A percentile compares a stretch with the other conserved stretches of the same genome.
These are phyloP conservation scores for Stipa capillata DNA, from an alignment of 176 grass and related monocot species.

Conservation along the genomic window DNA sequence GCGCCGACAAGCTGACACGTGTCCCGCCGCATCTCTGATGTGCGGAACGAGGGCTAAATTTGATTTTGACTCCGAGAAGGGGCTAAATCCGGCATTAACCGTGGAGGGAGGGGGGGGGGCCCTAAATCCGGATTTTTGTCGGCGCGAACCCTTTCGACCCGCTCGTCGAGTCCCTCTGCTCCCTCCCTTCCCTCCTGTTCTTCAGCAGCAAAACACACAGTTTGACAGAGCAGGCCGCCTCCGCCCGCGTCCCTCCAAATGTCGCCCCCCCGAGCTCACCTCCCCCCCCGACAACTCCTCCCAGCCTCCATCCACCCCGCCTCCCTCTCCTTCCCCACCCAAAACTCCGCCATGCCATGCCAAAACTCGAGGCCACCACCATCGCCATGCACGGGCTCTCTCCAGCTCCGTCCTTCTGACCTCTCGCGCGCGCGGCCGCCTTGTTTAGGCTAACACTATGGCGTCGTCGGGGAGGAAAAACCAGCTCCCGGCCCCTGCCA, in stretches of 20 bases:
- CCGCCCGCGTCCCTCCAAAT: slow-evolving; percentile 31
- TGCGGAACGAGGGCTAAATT: no score
- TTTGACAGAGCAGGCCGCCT: neutral
- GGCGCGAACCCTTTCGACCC: neutral
- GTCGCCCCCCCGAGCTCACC: slow-evolving; percentile 14
- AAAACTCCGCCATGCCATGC: no score
- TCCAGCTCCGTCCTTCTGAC: neutral
- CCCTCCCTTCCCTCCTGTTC: neutral
- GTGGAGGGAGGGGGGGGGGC: no score
- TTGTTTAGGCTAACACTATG: neutral
- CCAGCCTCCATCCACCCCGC: no score
- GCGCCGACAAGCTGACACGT: no score
- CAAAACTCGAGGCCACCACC: neutral
- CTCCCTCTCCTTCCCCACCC: neutral
- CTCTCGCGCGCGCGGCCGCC: neutral
- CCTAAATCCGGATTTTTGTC: no score
- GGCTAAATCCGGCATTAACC: no score
- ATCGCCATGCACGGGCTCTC: neutral
- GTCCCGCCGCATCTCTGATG: no score
- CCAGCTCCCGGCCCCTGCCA: slow-evolving; percentile 37
- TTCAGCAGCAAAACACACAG: neutral
- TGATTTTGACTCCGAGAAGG: no score
- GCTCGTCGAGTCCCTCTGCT: neutral
- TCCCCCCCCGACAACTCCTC: slow-evolving; percentile 40
- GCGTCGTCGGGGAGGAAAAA: slow-evolving; percentile 19